These are phyloP conservation scores for Aspergillus oerlinghausenensis DNA, from an alignment of 2,329 filamentous ascomycete genomes.

Conservation along the genomic window DNA sequence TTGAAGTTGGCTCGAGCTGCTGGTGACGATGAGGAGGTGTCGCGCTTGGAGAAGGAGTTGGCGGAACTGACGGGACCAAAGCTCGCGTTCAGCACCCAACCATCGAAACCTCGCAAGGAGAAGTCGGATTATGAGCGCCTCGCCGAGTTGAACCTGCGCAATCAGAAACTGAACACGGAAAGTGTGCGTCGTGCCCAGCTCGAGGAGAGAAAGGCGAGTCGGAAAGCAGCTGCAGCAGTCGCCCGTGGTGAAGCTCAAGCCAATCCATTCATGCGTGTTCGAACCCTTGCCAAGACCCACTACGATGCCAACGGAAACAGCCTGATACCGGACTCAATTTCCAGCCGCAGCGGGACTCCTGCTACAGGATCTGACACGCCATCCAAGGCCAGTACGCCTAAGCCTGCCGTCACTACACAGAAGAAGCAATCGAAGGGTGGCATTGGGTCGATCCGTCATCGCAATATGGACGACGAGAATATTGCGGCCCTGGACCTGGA, in stretches of 20 bases:
- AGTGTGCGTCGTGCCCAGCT: constrained; percentile 87
- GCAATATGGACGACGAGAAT: constrained; percentile 85
- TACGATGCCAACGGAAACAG: constrained; percentile 55
- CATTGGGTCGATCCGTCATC: constrained; percentile 66
- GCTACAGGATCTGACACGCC: constrained; percentile 51
- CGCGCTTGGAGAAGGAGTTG: constrained; percentile 47
- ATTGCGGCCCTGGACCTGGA: constrained; percentile 85
- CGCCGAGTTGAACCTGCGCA: constrained; percentile 76
- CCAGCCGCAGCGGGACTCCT: constrained; percentile 46
- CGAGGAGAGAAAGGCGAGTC: constrained; percentile 65
- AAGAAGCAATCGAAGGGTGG: constrained; percentile 41
- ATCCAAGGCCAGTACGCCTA: constrained; percentile 50
- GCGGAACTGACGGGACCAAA: constrained; percentile 51
- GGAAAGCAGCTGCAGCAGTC: constrained; percentile 57
- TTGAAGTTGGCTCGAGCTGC: constrained; percentile 62
- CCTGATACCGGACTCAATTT: constrained; percentile 16
- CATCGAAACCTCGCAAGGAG: constrained; percentile 54
- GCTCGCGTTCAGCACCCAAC: constrained; percentile 66
- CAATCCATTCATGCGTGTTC: constrained; percentile 55
- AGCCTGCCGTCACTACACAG: constrained; percentile 33
- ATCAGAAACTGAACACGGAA: constrained; percentile 79
- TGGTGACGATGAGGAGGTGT: constrained; percentile 58
- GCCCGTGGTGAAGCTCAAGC: constrained; percentile 59
- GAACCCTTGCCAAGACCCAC: constrained; percentile 64
- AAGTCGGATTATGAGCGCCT: constrained; percentile 73